A percentile compares a stretch with the other conserved stretches of the same genome.
phyloP scores from a whole-genome alignment of 176 grass and related monocot species.

The Phyllostachys edulis region DNA sequence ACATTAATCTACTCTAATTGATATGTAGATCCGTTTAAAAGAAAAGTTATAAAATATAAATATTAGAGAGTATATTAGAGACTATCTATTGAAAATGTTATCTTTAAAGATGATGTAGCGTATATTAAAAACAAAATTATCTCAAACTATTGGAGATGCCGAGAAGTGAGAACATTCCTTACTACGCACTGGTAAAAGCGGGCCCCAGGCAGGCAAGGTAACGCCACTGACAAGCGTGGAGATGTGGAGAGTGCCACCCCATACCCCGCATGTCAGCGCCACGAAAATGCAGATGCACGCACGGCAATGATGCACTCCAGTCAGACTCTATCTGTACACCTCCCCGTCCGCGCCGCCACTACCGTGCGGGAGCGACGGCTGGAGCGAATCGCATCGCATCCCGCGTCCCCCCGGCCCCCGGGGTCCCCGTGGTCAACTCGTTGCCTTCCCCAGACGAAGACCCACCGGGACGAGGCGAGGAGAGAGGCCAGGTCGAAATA shows the following conservation, averaged over 20 bases:
- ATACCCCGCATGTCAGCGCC: not conserved
- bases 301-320: not conserved
- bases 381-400: not conserved
- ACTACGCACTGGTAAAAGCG: not conserved
- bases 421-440: constrained; percentile 47
- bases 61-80: too few relatives aligned
- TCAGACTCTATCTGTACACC: not conserved
- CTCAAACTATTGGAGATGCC: too few relatives aligned
- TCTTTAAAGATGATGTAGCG: too few relatives aligned
- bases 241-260: not conserved
- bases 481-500: constrained; percentile 22
- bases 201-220: not conserved
- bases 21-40: too few relatives aligned
- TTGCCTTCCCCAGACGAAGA: constrained; percentile 2
- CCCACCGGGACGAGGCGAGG: not conserved
- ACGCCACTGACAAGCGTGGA: not conserved
- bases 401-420: not conserved
- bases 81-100: too few relatives aligned
- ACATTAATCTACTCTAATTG: too few relatives aligned
- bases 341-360: not conserved
- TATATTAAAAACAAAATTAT: too few relatives aligned
- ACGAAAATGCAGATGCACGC: not conserved
- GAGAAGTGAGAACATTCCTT: not conserved
- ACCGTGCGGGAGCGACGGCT: not conserved
- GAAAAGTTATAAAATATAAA: too few relatives aligned